Base-by-base conservation (phyloP, 179 eudicot genomes). In the Pouteria campechiana region DNA sequence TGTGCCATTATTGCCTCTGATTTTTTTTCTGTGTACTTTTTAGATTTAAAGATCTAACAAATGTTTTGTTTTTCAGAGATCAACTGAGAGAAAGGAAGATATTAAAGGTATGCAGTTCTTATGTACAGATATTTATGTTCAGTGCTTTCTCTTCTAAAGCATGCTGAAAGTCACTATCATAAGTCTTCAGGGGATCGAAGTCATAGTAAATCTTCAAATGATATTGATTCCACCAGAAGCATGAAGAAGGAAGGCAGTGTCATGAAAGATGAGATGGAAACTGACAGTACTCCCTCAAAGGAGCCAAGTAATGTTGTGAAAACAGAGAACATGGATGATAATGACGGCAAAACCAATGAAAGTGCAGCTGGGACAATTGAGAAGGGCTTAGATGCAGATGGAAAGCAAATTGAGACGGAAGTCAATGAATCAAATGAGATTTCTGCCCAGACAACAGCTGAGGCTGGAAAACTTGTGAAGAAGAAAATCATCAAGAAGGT, bases 401-500 rank as follows among this genome's bases (percentile, higher is more conserved):
- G 25, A 1, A 68, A 74, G 46, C 49, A 31, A 41, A 36, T 34
- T 22, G 73, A 62, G 48, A 75, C 58, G 54, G 58, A 65, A 44
- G 67, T 53, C 70, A 48, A 59, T 51, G 50, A 81, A 30, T 39
- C 52, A 43, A 32, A 33, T 20, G 67, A 37, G 49, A 40, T 39
- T 34, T 17, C 72, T 15, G 54, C 39, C 56, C 39, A 44, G 43
- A 54, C 42, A 47, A 37, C 54, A 37, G 44, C 61, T 34, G 59
- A 32, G 14, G 40, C 30, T 67, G 46, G 18, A 3, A 73, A 77
- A 58, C 37, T 72, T 25, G 81, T 52, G 37, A 90, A 77, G 63
- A 92, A 77, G 67, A 92, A 73, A 55, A 63, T 86, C 53, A 64
- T 86, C 55, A 86, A 60, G 61, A 75, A 67, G 52, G 64, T 86